Percentiles rank a stretch among this genome's conserved stretches.
Evolutionary conservation across 345 rosid species (phyloP).

Genomic region (Melastoma malabathricum): DNA sequence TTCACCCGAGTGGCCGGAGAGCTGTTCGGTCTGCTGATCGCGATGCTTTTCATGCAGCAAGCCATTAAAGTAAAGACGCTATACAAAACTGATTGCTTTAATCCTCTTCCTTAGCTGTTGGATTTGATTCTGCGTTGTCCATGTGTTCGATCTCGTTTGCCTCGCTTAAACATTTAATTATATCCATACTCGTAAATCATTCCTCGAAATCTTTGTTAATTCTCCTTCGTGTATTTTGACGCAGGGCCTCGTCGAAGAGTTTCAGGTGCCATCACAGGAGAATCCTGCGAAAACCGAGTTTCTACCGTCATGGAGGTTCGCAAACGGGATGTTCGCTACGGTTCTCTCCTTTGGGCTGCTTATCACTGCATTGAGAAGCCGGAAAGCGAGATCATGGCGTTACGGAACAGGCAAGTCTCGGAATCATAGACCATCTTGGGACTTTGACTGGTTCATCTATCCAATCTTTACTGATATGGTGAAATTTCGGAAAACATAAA

Average conservation of each 20-base stretch:
- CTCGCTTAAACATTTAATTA: neutral
- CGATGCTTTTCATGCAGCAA: conserved; percentile 98
- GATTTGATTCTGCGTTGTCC: neutral
- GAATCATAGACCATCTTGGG: too few species aligned
- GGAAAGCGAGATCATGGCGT: conserved; percentile 91
- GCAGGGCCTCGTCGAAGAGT: conserved; percentile 86
- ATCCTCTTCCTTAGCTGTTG: too few species aligned
- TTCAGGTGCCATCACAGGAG: conserved; percentile 57
- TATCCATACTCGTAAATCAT: neutral
- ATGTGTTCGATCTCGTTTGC: neutral
- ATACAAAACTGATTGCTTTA: too few species aligned
- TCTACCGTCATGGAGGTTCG: conserved; percentile 75
- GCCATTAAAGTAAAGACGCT: conserved; percentile 52
- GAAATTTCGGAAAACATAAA: neutral
- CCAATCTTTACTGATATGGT: too few species aligned
- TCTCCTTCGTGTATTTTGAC: too few species aligned
- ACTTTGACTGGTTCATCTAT: too few species aligned
- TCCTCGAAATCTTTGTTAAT: neutral
- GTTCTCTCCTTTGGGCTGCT: conserved; percentile 89
- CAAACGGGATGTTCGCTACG: conserved; percentile 91
- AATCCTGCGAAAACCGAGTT: conserved; percentile 36
- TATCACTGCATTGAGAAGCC: conserved; percentile 59
- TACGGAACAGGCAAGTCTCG: conserved; percentile 61
- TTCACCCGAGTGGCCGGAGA: conserved; percentile 95
- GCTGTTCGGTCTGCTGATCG: conserved; percentile 88